These are phyloP conservation scores for Eutreptiella sp. DNA, from an alignment of 208 protist species.

Conservation along the genomic window DNA sequence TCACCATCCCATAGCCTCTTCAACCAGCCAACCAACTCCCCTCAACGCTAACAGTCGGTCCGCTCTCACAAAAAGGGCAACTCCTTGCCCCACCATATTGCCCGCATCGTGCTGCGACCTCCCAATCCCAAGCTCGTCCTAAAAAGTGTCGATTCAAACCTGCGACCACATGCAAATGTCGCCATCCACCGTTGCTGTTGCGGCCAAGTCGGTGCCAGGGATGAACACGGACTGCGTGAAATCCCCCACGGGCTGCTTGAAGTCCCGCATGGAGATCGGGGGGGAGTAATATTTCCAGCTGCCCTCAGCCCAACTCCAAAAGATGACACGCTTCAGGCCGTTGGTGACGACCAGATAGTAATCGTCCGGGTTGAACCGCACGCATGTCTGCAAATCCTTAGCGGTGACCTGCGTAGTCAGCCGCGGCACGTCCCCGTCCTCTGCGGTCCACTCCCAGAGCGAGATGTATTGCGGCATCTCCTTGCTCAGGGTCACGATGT, in stretches of 20 bases:
- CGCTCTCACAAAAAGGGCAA: no score
- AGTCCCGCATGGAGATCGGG: conserved; percentile 55
- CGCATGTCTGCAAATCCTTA: conserved; percentile 69
- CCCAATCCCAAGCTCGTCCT: background rate
- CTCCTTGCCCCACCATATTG: no score
- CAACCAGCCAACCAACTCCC: no score
- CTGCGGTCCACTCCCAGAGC: conserved; percentile 77
- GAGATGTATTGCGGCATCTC: conserved; percentile 72
- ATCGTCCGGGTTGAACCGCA: conserved; percentile 70
- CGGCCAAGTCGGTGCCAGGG: conserved; percentile 67
- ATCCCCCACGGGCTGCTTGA: conserved; percentile 71
- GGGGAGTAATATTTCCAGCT: conserved; percentile 78
- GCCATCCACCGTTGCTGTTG: conserved; percentile 78
- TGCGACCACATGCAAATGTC: conserved; percentile 81
- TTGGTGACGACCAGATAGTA: conserved; percentile 72
- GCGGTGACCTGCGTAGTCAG: conserved; percentile 48
- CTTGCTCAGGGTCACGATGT: conserved; percentile 74
- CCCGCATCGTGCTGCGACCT: no score
- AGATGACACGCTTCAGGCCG: conserved; percentile 71
- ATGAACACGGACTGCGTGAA: conserved; percentile 79
- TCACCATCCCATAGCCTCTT: no score
- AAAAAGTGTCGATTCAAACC: no score
- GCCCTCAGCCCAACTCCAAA: conserved; percentile 75
- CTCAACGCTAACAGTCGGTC: no score
- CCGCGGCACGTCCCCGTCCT: background rate